phyloP scores from a whole-genome alignment of 768 basidiomycete species.

The Leccinum disarticulatum region DNA sequence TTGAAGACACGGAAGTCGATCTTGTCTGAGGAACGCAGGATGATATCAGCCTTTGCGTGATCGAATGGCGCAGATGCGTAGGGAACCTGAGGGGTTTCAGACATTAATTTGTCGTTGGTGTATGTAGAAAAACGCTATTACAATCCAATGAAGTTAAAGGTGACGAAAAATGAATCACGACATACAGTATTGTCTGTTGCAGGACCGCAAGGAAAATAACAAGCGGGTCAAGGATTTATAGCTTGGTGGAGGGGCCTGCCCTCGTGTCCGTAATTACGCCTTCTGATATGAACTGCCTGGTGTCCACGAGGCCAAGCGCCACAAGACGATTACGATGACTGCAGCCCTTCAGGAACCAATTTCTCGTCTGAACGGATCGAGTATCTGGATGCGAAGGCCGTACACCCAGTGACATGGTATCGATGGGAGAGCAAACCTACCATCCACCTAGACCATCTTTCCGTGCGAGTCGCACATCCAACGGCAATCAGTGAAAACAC shows the following conservation, averaged over 20 bases:
- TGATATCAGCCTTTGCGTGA: conserved; percentile 24
- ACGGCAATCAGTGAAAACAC: background rate
- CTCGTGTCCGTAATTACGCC: too few relatives aligned
- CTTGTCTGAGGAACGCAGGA: conserved; percentile 29
- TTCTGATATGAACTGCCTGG: too few relatives aligned
- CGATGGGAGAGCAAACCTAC: background rate
- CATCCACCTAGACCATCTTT: too few relatives aligned
- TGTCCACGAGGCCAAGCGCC: background rate
- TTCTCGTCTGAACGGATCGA: background rate
- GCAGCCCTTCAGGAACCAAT: background rate
- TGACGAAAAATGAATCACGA: background rate
- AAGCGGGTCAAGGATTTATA: background rate
- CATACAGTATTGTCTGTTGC: background rate
- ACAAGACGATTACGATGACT: too few relatives aligned
- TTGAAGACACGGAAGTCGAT: conserved; percentile 30
- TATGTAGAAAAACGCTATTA: background rate
- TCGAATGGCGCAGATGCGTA: conserved; percentile 23
- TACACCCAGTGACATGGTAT: background rate
- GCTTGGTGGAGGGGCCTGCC: too few relatives aligned
- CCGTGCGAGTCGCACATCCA: background rate
- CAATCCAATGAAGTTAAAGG: background rate
- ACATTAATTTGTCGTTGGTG: background rate
- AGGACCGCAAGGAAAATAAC: background rate
- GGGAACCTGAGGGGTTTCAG: background rate
- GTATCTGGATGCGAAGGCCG: background rate